Evolutionary conservation across 148 eudicot species (phyloP), one percentile per base, ranked within the genome.

Genomic region (Cornus florida): DNA sequence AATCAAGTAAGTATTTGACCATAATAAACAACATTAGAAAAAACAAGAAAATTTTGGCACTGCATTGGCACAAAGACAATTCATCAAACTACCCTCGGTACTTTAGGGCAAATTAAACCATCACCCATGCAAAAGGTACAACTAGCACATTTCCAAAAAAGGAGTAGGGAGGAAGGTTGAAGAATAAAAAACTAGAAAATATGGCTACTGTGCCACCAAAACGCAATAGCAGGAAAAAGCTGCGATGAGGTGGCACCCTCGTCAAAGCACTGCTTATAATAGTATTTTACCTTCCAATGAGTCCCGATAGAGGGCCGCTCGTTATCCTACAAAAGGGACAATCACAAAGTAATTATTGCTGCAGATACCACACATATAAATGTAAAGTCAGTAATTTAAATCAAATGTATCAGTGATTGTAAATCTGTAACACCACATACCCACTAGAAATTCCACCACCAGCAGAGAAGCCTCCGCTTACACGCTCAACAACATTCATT

Each of bases 381-480:
- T 43, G 35, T 13, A 38, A 72, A 67, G 28, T 28, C 31, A 53
- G 64, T 13, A 57, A 12, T 57, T n/a, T 19, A 62, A 20, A 3
- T 19, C 20, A 20, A n/a, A 62, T 17, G 66, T 62, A 20, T 20
- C 66, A 17, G 19, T 53, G 46, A 48, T 20, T 35, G 9, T 39
- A 50, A 20, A 22, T 57, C 6, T 31, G 23, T 64, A 43, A 70
- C 75, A 79, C 72, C 59, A 87, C 98, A 82, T 90, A 94, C 99
- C 99, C 98, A 83, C 98, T 96, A 75, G 99, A 96, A 80, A 96
- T 88, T 74, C 99, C 99, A 79, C 99, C 99, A 83, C 99, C 99
- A 70, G 98, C 99, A 76, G 99, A 96, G 76, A 96, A 90, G 78
- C 98, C 99, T 80, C 98, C 98, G 79, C 97, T 96, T 75, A 88